These are phyloP conservation scores for Arachis stenosperma DNA, from an alignment of 306 rosid species.

Conservation along the genomic window DNA sequence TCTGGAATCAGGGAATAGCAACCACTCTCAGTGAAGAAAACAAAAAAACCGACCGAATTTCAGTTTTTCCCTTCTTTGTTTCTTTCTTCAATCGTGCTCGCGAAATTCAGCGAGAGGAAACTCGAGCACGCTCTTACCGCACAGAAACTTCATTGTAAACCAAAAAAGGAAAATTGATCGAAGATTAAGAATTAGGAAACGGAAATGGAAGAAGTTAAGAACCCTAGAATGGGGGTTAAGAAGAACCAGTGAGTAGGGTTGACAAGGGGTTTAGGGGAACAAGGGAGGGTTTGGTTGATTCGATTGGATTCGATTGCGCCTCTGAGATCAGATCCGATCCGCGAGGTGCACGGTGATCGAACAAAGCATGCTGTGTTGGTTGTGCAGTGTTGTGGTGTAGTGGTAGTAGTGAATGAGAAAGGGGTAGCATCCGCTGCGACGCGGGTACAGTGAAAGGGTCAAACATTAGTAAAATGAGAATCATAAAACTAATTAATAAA, in stretches of 20 bases:
- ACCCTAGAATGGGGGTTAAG: conserved; percentile 53
- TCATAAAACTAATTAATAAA: no score
- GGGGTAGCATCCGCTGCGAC: conserved; percentile 37
- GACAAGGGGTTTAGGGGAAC: neutral
- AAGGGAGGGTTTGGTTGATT: conserved; percentile 38
- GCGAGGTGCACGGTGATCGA: conserved; percentile 57
- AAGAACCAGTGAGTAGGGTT: neutral
- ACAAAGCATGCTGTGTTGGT: neutral
- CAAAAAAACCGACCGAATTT: neutral
- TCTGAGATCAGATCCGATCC: conserved; percentile 74
- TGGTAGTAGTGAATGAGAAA: neutral
- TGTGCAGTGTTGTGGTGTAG: conserved; percentile 7
- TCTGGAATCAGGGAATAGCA: conserved; percentile 16
- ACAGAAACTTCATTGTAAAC: conserved; percentile 39
- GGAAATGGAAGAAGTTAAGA: conserved; percentile 10
- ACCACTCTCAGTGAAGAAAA: neutral
- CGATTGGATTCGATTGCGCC: neutral
- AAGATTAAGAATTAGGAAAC: conserved; percentile 5
- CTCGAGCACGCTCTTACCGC: conserved; percentile 36
- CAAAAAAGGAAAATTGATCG: neutral
- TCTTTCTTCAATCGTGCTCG: conserved; percentile 45
- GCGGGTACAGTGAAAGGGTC: conserved; percentile 36
- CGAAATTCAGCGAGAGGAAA: conserved; percentile 49
- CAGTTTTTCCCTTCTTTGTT: no score
- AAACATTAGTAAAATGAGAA: no score